phyloP scores from a whole-genome alignment of 768 basidiomycete genomes.

The Mycena epipterygia region DNA sequence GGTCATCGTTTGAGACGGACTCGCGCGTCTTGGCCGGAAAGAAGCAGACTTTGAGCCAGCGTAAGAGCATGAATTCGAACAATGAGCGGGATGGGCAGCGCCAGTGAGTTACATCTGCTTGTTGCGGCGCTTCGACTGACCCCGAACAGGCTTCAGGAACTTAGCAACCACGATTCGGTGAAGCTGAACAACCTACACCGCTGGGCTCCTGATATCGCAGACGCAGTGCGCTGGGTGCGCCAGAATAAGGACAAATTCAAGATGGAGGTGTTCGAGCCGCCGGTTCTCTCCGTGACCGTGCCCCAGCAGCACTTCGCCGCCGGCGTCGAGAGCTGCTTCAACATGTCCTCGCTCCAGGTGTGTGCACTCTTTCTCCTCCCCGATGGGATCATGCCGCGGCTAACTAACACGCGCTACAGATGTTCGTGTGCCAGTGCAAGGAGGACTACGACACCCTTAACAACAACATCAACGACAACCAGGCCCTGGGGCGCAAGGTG shows the following conservation, averaged over 20 bases:
- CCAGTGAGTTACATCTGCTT: too few relatives aligned
- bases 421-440: conserved; percentile 86
- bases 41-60: conserved; percentile 37
- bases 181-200: conserved; percentile 67
- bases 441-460: conserved; percentile 86
- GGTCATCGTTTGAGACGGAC: conserved; percentile 8
- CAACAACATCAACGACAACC: conserved; percentile 72
- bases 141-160: conserved; percentile 66
- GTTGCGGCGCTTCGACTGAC: too few relatives aligned
- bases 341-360: conserved; percentile 72
- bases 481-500: conserved; percentile 62
- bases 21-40: conserved; percentile 28
- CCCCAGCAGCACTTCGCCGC: conserved; percentile 72
- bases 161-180: conserved; percentile 68
- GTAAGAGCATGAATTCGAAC: conserved; percentile 4
- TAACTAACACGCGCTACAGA: conserved; percentile 58
- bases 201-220: conserved; percentile 72
- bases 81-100: conserved; percentile 39
- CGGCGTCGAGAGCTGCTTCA: conserved; percentile 84
- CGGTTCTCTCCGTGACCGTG: conserved; percentile 78
- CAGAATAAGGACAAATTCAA: conserved; percentile 75
- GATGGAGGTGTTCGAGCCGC: conserved; percentile 90
- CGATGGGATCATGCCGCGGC: neutral
- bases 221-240: conserved; percentile 82
- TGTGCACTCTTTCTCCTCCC: conserved; percentile 33